Conservation (phyloP, 1,284 basidiomycete species). For the Anthracocystis walkeri region DNA sequence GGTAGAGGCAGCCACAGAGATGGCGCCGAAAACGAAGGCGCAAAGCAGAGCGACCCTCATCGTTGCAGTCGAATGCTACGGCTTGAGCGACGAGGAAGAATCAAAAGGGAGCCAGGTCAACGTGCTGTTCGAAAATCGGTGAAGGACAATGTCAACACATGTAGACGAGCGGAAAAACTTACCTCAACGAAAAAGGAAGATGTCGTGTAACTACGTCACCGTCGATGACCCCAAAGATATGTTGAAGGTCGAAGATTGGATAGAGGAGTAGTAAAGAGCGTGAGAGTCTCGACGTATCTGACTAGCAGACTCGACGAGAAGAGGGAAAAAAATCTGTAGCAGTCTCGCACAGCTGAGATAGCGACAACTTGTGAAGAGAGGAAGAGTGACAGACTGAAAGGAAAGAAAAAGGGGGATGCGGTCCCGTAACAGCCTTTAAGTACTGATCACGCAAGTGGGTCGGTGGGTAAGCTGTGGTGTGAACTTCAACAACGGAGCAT, state of each 20-base stretch:
- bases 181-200: background rate
- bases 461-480: background rate
- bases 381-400: background rate
- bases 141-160: background rate
- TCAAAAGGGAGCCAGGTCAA: background rate
- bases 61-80: background rate
- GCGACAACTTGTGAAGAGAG: constrained; percentile 2
- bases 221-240: background rate
- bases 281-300: constrained; percentile 12
- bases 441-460: constrained; percentile 7
- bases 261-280: constrained; percentile 17
- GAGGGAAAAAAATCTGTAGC: background rate
- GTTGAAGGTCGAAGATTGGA: background rate
- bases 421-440: background rate
- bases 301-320: constrained; percentile 25
- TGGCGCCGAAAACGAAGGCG: constrained; percentile 45
- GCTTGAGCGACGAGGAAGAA: background rate
- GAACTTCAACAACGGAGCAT: background rate
- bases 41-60: constrained; percentile 42
- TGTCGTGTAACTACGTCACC: background rate
- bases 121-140: background rate
- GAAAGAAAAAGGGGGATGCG: background rate
- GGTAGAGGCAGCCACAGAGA: constrained; percentile 39
- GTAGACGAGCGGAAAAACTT: background rate
- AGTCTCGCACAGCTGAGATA: constrained; percentile 6